Evolutionary conservation across 1,139 yeast genomes (phyloP).

Genomic region (Lodderomyces jiufengensis): DNA sequence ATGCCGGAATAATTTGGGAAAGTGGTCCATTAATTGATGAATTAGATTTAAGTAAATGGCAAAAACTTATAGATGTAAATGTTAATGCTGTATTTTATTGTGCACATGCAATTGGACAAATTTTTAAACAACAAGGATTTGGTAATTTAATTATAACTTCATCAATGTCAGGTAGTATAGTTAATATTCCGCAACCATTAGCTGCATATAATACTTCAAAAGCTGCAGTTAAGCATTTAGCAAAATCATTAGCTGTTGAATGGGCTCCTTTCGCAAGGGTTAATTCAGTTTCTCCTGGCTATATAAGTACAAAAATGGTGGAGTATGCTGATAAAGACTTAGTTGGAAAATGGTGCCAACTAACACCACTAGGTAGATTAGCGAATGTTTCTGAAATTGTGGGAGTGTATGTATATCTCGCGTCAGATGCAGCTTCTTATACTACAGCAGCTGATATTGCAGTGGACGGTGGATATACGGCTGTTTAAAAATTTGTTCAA

Average conservation of each 20-base stretch:
- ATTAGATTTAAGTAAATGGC: constrained; percentile 45
- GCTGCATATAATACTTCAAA: constrained; percentile 83
- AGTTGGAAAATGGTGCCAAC: constrained; percentile 37
- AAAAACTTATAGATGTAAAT: constrained; percentile 66
- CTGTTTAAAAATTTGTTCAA: too few species aligned
- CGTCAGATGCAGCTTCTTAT: constrained; percentile 76
- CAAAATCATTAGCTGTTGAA: constrained; percentile 75
- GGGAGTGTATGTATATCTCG: constrained; percentile 76
- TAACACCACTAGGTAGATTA: constrained; percentile 76
- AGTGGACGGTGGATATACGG: constrained; percentile 86
- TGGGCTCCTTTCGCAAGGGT: constrained; percentile 82
- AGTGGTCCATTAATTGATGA: constrained; percentile 66
- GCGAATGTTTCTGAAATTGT: constrained; percentile 78
- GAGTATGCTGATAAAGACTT: constrained; percentile 38
- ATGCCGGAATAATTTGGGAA: constrained; percentile 89
- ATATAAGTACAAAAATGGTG: constrained; percentile 56
- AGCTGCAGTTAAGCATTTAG: constrained; percentile 80
- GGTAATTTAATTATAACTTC: constrained; percentile 78
- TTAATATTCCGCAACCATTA: constrained; percentile 80
- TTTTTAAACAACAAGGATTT: constrained; percentile 63
- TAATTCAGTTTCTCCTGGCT: constrained; percentile 79
- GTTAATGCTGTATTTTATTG: constrained; percentile 75
- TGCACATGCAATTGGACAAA: constrained; percentile 65
- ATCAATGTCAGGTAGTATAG: constrained; percentile 82
- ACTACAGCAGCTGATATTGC: constrained; percentile 80